phyloP scores from a whole-genome alignment of 352 stramenopile genomes.

The Pythium dissotocum region DNA sequence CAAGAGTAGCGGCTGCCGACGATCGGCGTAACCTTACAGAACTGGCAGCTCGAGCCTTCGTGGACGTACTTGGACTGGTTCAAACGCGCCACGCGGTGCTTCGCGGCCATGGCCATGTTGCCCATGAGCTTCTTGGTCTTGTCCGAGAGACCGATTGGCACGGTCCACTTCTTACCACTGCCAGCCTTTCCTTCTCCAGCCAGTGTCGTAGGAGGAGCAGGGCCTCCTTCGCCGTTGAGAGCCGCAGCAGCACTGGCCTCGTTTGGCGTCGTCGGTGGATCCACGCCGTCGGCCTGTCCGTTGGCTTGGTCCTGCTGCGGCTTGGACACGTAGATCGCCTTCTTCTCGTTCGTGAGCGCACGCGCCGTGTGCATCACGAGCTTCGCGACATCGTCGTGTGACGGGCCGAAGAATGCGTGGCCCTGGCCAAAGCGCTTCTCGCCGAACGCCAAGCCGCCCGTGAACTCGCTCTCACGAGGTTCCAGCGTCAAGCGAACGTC shows the following conservation, averaged over 20 bases:
- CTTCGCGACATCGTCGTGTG: constrained; percentile 60
- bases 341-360: constrained; percentile 51
- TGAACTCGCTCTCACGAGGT: constrained; percentile 61
- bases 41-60: constrained; percentile 77
- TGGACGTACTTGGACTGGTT: constrained; percentile 70
- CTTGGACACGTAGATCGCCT: constrained; percentile 76
- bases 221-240: not conserved
- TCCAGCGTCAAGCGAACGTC: constrained; percentile 83
- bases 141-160: constrained; percentile 40
- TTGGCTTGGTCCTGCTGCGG: constrained; percentile 34
- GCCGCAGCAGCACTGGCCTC: not conserved
- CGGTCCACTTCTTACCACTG: constrained; percentile 46
- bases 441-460: constrained; percentile 47
- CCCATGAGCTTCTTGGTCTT: constrained; percentile 66
- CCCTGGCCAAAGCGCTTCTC: constrained; percentile 69
- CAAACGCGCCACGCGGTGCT: constrained; percentile 68
- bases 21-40: constrained; percentile 79
- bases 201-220: not conserved
- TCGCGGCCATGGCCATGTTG: constrained; percentile 67
- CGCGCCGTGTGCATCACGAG: constrained; percentile 69
- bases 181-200: constrained; percentile 6
- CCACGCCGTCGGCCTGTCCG: constrained; percentile 29
- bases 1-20: constrained; percentile 76
- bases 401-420: constrained; percentile 71
- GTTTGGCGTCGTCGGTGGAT: constrained; percentile 4